A percentile compares a stretch with the other conserved stretches of the same genome.
These are phyloP conservation scores for Bothriochloa decipiens DNA, from an alignment of 176 grass and related monocot genomes.

Conservation along the genomic window DNA sequence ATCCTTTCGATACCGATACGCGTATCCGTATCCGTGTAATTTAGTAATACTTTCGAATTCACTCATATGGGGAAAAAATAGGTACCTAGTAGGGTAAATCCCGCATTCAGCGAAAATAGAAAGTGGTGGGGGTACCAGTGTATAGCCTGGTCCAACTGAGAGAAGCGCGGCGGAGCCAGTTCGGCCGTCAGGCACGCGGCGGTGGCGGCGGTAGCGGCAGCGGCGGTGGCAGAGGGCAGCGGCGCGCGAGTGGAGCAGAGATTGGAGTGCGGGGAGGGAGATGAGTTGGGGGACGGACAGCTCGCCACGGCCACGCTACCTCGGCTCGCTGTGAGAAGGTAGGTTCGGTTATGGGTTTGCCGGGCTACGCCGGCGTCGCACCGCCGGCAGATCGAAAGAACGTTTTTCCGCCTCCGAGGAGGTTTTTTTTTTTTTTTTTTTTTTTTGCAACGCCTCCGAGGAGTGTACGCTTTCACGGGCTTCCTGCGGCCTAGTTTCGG, in stretches of 20 bases:
- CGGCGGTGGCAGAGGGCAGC: not conserved
- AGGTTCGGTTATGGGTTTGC: too few species aligned
- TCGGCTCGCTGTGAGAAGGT: not conserved
- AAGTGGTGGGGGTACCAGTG: not conserved
- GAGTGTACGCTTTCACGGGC: not conserved
- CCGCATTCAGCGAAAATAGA: not conserved
- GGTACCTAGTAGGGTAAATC: not conserved
- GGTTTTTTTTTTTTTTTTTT: too few species aligned
- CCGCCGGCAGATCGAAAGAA: too few species aligned
- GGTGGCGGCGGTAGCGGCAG: not conserved
- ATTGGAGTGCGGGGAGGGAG: not conserved
- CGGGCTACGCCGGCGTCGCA: too few species aligned
- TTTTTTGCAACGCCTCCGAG: too few species aligned
- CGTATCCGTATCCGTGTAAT: too few species aligned
- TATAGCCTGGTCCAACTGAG: conserved; percentile 21
- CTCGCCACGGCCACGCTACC: not conserved
- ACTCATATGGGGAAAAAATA: not conserved
- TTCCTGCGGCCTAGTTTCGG: not conserved
- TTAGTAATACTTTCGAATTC: too few species aligned
- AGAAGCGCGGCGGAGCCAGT: not conserved
- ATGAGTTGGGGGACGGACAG: not conserved
- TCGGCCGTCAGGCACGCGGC: not conserved
- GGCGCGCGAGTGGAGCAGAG: not conserved
- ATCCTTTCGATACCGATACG: too few species aligned
- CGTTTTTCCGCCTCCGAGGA: too few species aligned